Percentiles rank a stretch among this genome's conserved stretches.
Evolutionary conservation across 345 rosid species (phyloP).

Genomic region (Balakata baccata): DNA sequence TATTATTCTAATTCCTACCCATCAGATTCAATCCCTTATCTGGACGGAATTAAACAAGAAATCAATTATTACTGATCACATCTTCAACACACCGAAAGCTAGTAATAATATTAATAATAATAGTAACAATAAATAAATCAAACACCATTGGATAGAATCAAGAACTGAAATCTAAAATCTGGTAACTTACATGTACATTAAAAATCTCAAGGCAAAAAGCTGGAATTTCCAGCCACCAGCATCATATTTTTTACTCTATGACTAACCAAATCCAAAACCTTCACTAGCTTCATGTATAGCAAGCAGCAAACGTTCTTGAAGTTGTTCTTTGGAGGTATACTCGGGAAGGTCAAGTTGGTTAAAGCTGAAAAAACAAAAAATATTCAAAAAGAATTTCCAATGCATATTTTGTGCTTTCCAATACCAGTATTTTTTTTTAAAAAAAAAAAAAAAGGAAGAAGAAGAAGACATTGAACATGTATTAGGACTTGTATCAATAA

Average conservation of each 20-base stretch:
- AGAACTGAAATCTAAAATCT: background rate
- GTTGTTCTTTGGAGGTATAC: conserved; percentile 76
- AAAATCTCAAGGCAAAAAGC: conserved; percentile 16
- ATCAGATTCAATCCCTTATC: conserved; percentile 17
- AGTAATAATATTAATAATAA: too few relatives aligned
- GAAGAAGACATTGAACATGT: background rate
- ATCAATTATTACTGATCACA: background rate
- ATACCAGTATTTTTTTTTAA: background rate
- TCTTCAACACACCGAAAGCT: background rate
- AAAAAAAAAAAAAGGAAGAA: too few relatives aligned
- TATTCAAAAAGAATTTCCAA: background rate
- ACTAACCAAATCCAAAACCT: conserved; percentile 92
- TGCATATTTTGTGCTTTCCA: background rate
- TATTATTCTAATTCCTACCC: conserved; percentile 22
- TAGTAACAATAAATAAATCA: background rate
- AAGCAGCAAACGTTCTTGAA: conserved; percentile 78
- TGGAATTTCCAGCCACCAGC: conserved; percentile 5
- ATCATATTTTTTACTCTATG: background rate
- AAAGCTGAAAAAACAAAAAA: conserved; percentile 50
- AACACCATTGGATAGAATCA: background rate
- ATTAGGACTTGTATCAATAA: background rate
- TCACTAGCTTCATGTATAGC: conserved; percentile 96
- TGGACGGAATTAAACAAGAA: background rate
- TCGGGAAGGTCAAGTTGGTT: conserved; percentile 97
- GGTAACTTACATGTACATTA: conserved; percentile 39